Percentiles rank a stretch among this genome's conserved stretches.
These are phyloP conservation scores for Trichoderma sp. DNA, from an alignment of 2,329 filamentous ascomycete genomes.

Conservation along the genomic window DNA sequence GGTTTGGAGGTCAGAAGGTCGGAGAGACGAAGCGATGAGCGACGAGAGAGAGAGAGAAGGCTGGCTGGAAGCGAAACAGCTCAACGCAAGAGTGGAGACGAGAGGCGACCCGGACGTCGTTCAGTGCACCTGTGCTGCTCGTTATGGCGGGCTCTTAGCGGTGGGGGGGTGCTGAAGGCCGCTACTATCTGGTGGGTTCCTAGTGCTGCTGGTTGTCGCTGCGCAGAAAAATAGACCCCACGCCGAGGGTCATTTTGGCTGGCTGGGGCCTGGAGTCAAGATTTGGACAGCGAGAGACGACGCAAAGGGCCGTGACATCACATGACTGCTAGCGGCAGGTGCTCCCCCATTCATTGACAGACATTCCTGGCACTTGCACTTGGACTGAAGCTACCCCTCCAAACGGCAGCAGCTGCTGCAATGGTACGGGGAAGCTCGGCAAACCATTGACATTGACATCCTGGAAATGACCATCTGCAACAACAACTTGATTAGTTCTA, in stretches of 20 bases:
- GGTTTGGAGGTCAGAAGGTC: conserved; percentile 6
- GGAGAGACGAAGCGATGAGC: neutral
- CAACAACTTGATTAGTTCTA: no score
- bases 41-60: conserved; percentile 4
- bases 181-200: neutral
- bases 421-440: conserved; percentile 5
- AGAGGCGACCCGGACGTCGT: neutral
- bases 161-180: conserved; percentile 5
- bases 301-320: conserved; percentile 19
- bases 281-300: conserved; percentile 22
- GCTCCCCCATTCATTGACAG: neutral
- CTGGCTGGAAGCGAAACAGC: conserved; percentile 25
- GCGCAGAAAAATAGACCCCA: conserved; percentile 24
- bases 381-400: conserved; percentile 22
- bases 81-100: conserved; percentile 17
- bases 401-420: neutral
- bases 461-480: no score
- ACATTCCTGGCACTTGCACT: no score
- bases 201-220: neutral
- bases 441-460: neutral
- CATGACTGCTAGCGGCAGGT: conserved; percentile 19
- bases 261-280: conserved; percentile 18
- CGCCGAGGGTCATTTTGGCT: conserved; percentile 5
- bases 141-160: conserved; percentile 1
- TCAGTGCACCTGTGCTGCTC: conserved; percentile 1